Evolutionary conservation across 805 yeast genomes (phyloP).

Genomic region (Yarrowia phangngaensis): DNA sequence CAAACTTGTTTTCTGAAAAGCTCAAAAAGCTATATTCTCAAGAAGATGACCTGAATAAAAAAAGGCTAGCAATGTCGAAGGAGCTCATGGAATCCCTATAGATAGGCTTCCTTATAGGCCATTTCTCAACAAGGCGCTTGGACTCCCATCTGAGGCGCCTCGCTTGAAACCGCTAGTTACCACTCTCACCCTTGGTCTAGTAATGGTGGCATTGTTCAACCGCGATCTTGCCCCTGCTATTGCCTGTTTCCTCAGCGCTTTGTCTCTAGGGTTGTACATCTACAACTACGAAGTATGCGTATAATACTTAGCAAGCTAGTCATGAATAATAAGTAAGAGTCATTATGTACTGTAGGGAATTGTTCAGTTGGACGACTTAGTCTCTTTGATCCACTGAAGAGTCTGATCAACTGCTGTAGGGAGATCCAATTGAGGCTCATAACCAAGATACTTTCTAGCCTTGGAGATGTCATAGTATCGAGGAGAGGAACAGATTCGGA

Average conservation of each 20-base stretch:
- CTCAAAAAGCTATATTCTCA: conserved; percentile 12
- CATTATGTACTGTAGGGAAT: not conserved
- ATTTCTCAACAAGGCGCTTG: conserved; percentile 10
- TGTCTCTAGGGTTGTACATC: conserved; percentile 17
- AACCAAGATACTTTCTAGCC: conserved; percentile 75
- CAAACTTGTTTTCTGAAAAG: not conserved
- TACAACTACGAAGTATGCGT: conserved; percentile 16
- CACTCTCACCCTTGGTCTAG: conserved; percentile 8
- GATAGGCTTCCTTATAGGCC: conserved; percentile 6
- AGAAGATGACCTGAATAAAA: not conserved
- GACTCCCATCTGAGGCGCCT: conserved; percentile 18
- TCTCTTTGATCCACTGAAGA: conserved; percentile 26
- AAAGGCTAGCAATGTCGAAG: not conserved
- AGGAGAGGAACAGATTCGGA: conserved; percentile 82
- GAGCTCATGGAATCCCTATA: not conserved
- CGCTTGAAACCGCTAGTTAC: conserved; percentile 12
- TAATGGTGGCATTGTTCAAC: conserved; percentile 16
- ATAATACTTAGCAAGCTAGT: not conserved
- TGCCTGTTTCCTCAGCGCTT: conserved; percentile 1
- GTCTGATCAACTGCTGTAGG: conserved; percentile 19
- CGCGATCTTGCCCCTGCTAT: too few species aligned
- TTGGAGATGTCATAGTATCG: conserved; percentile 90
- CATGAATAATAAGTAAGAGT: not conserved
- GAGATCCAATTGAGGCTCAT: conserved; percentile 52
- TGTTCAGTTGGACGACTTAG: conserved; percentile 6